Base-by-base conservation (phyloP, 805 yeast species). In the Tetrapisispora taiwanensis region DNA sequence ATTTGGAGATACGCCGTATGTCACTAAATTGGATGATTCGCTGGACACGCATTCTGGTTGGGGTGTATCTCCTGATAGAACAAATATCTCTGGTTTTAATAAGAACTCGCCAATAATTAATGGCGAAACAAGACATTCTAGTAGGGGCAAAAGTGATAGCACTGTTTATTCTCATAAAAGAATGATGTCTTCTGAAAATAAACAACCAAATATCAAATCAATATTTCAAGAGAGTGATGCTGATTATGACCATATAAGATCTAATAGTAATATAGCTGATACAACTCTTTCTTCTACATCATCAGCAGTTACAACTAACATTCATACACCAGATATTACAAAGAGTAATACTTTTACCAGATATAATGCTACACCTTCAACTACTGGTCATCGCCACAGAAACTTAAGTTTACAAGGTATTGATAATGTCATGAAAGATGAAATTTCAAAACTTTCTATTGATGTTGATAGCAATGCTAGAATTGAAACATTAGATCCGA, bases 41-140 rank as follows among this genome's bases (percentile, higher is more conserved):
- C 10, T 34, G 22, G 64, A 60, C 44, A 60, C 66, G 0, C 62
- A 60, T 48, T 57, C 66, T 3, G 66, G 66, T 14, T 61, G 66
- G 66, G 66, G 66, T 30, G 64, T 60, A 5, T 31, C 52, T n/a
- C 10, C 39, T 8, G 30, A 41, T 18, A 41, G 24, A 30, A 7
- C 36, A 3, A 36, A 32, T 20, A 30, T 19, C 14, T 14, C 39
- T 8, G 19, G 22, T 18, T 8, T 32, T 4, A 45, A 33, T 36
- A 24, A 15, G 1, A 14, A 32, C 7, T 24, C 32, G 2, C 30
- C 36, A 31, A 18, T n/a, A 24, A 2, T 35, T 3, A 6, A 13
- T 28, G 27, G 8, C n/a, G 40, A 37, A 37, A 27, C 18, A 18
- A 37, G 40, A 28, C 43, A n/a, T 20, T 17, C 38, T 5, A 41